Evolutionary conservation across 2,329 filamentous ascomycete species (phyloP), one percentile per base, ranked within the genome.

Genomic region (Chalara sp.): DNA sequence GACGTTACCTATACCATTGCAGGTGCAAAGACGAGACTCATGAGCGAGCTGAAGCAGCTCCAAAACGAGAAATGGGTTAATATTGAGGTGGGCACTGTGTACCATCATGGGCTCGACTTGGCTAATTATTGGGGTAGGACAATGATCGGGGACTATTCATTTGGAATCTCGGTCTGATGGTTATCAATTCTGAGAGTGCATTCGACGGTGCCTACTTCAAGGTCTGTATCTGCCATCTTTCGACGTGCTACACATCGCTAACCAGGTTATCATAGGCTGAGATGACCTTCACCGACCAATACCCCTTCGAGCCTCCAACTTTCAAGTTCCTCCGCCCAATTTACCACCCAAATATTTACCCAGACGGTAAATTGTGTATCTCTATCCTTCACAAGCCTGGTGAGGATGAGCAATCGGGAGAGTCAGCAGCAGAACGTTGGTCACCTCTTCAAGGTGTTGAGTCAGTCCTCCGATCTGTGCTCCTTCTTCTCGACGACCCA

Each of bases 151-250:
- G 84, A n/a, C 82, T 97, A 55, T 86, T 95, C 65, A 79, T 83
- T 57, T 97, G 93, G 92, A 83, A 81, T 54, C 75, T 97, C 45
- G 91, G 87, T 4, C 80, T 99, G 52, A 91, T 96, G 72, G 89
- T 96, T 37, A 80, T 96, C 63, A 97, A 97, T 69, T 81, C 88
- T 0, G 91, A 96, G 61, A 96, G 90, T 56, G 77, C 86, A 57
- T 97, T 95, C 75, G 85, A 96, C 63, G 91, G 91, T 53, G 93
- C 87, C 58, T 99, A 96, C 69, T 89, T 96, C 69, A 91, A 81
- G 70, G 79, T 79, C 50, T 62, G 69, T 41, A 28, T 12, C 11
- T 29, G 28, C 21, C 46, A 12, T 33, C 40, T 44, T 35, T 35
- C 40, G 7, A 2, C n/a, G 7, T 11, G 40, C 3, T 12, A 7